Evolutionary conservation across 2,329 filamentous ascomycete genomes (phyloP).

Genomic region (Sclerotinia spermophila): DNA sequence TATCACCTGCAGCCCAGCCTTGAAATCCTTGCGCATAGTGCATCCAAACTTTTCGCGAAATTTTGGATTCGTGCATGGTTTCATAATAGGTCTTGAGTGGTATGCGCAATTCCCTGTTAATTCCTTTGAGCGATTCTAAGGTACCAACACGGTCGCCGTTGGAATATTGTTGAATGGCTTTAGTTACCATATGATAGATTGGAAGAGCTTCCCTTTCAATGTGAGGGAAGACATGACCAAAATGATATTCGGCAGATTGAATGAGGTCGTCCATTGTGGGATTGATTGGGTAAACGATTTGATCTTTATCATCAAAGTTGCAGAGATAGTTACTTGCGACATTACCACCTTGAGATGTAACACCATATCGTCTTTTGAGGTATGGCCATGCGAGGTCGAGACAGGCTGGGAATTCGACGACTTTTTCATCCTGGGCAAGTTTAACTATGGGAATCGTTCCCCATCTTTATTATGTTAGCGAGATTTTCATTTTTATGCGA

Average conservation of each 20-base stretch:
- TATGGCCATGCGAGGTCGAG: conserved; percentile 37
- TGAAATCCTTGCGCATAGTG: conserved; percentile 39
- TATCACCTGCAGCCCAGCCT: conserved; percentile 38
- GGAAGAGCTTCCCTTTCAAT: conserved; percentile 29
- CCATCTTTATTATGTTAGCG: conserved; percentile 31
- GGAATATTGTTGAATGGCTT: conserved; percentile 10
- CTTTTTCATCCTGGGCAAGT: conserved; percentile 37
- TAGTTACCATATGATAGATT: conserved; percentile 15
- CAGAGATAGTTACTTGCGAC: conserved; percentile 36
- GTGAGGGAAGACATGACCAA: conserved; percentile 36
- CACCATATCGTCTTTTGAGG: conserved; percentile 37
- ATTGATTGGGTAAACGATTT: conserved; percentile 37
- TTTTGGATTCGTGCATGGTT: conserved; percentile 31
- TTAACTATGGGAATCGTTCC: conserved; percentile 38
- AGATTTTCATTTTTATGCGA: background rate
- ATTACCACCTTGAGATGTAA: conserved; percentile 37
- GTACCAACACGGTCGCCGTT: conserved; percentile 9
- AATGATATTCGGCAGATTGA: conserved; percentile 35
- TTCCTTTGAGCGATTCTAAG: conserved; percentile 7
- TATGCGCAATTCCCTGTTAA: conserved; percentile 26
- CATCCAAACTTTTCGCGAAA: conserved; percentile 37
- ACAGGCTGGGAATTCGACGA: conserved; percentile 35
- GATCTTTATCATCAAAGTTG: conserved; percentile 35
- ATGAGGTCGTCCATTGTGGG: conserved; percentile 33
- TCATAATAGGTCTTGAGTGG: conserved; percentile 35